Conservation (phyloP, 345 rosid species). For the Mallotus nudiflorus region DNA sequence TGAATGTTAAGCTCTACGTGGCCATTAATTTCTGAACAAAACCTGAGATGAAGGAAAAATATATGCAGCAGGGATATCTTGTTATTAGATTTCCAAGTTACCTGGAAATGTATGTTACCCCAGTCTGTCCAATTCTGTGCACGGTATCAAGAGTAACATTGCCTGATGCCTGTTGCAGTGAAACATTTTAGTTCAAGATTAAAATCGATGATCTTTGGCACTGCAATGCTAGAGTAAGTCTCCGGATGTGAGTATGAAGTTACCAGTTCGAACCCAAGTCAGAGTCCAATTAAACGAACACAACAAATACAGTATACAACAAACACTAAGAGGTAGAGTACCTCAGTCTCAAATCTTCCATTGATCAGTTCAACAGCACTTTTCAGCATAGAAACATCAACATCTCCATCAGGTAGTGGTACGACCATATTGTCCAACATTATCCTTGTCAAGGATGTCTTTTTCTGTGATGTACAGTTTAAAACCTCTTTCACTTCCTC, state of each 20-base stretch:
- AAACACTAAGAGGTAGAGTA: constrained; percentile 15
- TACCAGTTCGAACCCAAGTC: too few species aligned
- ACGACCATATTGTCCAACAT: constrained; percentile 97
- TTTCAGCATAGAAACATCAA: constrained; percentile 84
- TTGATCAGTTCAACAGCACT: constrained; percentile 68
- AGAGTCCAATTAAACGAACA: too few species aligned
- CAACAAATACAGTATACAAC: too few species aligned
- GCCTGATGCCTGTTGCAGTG: constrained; percentile 74
- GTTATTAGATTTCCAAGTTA: constrained; percentile 19
- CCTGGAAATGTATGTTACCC: constrained; percentile 95
- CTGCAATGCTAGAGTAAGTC: too few species aligned
- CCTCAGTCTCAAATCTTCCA: constrained; percentile 88
- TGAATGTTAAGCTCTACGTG: too few species aligned
- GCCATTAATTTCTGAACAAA: too few species aligned
- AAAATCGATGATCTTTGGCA: too few species aligned
- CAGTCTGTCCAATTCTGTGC: constrained; percentile 88
- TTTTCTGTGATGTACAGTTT: constrained; percentile 49
- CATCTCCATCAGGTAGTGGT: constrained; percentile 76
- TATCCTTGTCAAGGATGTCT: constrained; percentile 70
- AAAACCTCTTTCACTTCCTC: constrained; percentile 80
- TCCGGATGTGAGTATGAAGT: too few species aligned
- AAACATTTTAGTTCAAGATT: constrained; percentile 11
- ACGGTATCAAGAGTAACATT: constrained; percentile 90
- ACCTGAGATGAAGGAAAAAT: too few species aligned
- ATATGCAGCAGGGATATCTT: too few species aligned